Percentiles rank a stretch among this genome's conserved stretches.
Evolutionary conservation across 2,329 filamentous ascomycete genomes (phyloP).

Genomic region (Pseudohalonectria lignicola): DNA sequence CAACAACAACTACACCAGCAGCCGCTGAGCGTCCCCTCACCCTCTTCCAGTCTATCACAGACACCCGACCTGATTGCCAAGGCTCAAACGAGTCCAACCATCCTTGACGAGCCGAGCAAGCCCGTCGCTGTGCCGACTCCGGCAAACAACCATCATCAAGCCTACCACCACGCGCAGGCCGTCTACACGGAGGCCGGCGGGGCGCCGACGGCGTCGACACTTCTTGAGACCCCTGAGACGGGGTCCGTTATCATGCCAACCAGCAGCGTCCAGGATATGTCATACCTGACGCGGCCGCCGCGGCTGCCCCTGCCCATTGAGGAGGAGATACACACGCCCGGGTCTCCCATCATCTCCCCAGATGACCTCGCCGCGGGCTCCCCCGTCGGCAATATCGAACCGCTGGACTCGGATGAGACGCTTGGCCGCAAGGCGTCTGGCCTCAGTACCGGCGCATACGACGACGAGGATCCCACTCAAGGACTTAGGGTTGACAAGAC

Average conservation of each 20-base stretch:
- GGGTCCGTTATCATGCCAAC: conserved; percentile 36
- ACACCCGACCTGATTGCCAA: conserved; percentile 17
- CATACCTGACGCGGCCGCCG: conserved; percentile 62
- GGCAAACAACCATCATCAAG: conserved; percentile 16
- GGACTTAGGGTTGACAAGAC: conserved; percentile 65
- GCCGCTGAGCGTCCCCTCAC: conserved; percentile 14
- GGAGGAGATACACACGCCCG: conserved; percentile 79
- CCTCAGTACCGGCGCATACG: conserved; percentile 39
- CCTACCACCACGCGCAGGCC: conserved; percentile 13
- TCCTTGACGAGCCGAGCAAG: conserved; percentile 29
- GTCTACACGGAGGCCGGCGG: conserved; percentile 16
- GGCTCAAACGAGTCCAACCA: too few relatives aligned
- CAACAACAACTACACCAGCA: not conserved
- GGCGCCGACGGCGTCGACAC: conserved; percentile 16
- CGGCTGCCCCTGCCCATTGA: conserved; percentile 88
- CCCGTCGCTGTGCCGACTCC: conserved; percentile 45
- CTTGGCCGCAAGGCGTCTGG: conserved; percentile 45
- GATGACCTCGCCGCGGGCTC: conserved; percentile 38
- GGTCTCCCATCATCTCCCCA: conserved; percentile 76
- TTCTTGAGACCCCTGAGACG: conserved; percentile 16
- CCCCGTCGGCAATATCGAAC: conserved; percentile 40
- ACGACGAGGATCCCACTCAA: conserved; percentile 50
- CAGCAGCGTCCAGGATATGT: conserved; percentile 51
- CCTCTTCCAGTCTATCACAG: conserved; percentile 6
- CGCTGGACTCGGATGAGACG: conserved; percentile 33